Evolutionary conservation across 768 basidiomycete genomes (phyloP), one percentile per base, ranked within the genome.

Genomic region (Phaeotremella skinneri): DNA sequence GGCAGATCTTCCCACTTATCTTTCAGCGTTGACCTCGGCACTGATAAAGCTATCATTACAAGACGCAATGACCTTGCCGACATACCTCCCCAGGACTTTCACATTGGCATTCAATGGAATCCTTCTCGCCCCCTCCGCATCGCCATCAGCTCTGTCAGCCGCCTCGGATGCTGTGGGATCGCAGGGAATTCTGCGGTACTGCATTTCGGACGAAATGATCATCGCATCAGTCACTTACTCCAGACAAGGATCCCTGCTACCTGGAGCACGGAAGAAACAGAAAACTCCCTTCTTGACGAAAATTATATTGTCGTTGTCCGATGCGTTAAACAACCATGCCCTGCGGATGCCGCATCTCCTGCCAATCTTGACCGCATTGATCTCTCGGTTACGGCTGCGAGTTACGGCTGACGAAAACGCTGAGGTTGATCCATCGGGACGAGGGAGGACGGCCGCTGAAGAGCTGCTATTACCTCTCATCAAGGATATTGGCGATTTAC

Each of bases 331-430:
- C 61, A 84, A 88, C 7, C 79, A 86, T 67, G 87, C 89, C 7
- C 81, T 83, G 14, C 82, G 88, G 4, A 85, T 91, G 53, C 87
- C 90, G 6, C 88, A 93, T 67, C 74, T 97, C 13, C 79, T 99
- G n/a, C 78, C 80, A 5, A 81, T 91, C 48, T 78, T 87, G 43
- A 84, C 86, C 2, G 84, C 89, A 1, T 80, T 97, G 31, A 82
- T 90, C 58, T 79, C 78, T 6, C 82, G 82, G 61, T 78, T 94
- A 31, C 80, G 85, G 17, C 78, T 83, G 61, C 82, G 85, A n/a
- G 59, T 71, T 0, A 61, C 63, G 2, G 55, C 41, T 11, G 49
- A 59, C 55, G 78, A 47, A 76, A 79, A 23, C 63, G 79, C 21
- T 70, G 69, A 56, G 49, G 75, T 72, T 2, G 67, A 70, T 39